These are phyloP conservation scores for Paspalum notatum DNA, from an alignment of 176 grass and related monocot genomes.

Conservation along the genomic window DNA sequence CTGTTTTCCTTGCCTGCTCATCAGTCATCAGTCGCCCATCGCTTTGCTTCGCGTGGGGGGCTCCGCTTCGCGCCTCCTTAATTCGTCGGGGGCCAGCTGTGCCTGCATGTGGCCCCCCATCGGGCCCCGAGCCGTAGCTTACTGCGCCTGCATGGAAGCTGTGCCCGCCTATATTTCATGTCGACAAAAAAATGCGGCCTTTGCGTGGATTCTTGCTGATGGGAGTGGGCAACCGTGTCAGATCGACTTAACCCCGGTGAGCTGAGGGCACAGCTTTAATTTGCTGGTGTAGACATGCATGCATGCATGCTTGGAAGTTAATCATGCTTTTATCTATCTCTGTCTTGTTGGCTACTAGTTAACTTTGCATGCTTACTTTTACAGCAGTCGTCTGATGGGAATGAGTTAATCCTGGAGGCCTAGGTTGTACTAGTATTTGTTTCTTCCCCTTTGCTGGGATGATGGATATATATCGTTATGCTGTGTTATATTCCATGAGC, in stretches of 20 bases:
- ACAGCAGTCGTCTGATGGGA: not conserved
- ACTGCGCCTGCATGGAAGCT: not conserved
- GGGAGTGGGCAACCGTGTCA: not conserved
- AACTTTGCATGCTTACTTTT: not conserved
- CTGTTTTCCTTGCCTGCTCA: constrained; percentile 35
- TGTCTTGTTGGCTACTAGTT: not conserved
- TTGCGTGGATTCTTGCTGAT: not conserved
- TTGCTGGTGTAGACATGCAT: not conserved
- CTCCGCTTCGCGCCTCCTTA: not conserved
- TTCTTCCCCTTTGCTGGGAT: not conserved
- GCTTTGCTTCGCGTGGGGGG: constrained; percentile 30
- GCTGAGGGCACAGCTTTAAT: not conserved
- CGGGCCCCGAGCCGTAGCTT: constrained; percentile 25
- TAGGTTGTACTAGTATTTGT: not conserved
- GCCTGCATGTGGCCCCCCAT: constrained; percentile 13
- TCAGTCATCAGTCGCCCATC: not conserved
- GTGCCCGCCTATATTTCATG: constrained; percentile 51
- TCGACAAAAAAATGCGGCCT: not conserved
- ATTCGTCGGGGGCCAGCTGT: constrained; percentile 38
- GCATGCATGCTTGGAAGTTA: not conserved
- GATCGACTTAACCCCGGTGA: not conserved
- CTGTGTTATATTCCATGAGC: constrained; percentile 48
- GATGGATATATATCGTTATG: not conserved
- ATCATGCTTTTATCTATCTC: not conserved
- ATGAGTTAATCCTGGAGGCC: not conserved